Evolutionary conservation across 176 grass and related monocot species (phyloP).

Genomic region (Oryza glaberrima): DNA sequence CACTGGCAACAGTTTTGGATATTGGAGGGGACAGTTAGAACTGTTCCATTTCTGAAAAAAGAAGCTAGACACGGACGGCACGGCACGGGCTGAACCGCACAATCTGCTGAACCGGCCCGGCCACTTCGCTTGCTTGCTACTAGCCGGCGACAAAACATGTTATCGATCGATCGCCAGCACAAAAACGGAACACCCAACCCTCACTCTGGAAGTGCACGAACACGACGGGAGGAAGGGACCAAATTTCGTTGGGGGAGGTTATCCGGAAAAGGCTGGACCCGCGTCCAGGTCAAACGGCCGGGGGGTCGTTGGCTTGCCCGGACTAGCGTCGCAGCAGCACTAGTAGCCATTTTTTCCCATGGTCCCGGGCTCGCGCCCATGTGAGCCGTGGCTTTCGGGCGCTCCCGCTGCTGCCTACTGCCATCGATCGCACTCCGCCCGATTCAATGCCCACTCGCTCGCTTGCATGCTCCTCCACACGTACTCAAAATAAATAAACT

Average conservation of each 20-base stretch:
- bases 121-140: not conserved
- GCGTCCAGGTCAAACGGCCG: not conserved
- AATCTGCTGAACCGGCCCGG: not conserved
- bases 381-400: constrained; percentile 34
- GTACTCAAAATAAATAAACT: too few relatives aligned
- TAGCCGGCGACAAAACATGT: not conserved
- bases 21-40: not conserved
- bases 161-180: not conserved
- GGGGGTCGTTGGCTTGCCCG: constrained; percentile 37
- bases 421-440: constrained; percentile 16
- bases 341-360: not conserved
- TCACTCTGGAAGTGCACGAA: not conserved
- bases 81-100: too few relatives aligned
- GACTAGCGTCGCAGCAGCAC: not conserved
- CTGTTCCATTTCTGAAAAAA: not conserved
- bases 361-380: constrained; percentile 28
- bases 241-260: not conserved
- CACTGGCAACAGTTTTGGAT: not conserved
- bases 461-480: too few relatives aligned
- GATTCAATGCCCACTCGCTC: not conserved
- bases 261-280: not conserved
- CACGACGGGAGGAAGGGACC: not conserved
- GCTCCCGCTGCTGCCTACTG: constrained; percentile 18
- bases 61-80: not conserved
- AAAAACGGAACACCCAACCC: not conserved